phyloP scores from a whole-genome alignment of 306 rosid genomes.

The Lathyrus tuberosus region DNA sequence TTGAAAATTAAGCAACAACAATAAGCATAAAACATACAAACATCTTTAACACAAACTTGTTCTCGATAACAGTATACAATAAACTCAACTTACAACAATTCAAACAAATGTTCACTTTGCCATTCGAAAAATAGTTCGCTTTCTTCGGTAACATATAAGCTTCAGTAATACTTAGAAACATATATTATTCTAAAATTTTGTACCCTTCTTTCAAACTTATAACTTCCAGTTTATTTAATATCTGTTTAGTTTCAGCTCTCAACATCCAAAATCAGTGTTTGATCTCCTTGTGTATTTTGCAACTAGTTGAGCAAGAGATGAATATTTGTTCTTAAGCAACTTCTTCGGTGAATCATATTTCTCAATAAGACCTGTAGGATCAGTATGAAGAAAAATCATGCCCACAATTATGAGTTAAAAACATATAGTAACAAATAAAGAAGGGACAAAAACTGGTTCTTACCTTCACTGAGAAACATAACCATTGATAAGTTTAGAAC shows the following conservation, averaged over 20 bases:
- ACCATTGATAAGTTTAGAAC: too few species aligned
- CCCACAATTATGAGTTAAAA: not conserved
- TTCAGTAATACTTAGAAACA: not conserved
- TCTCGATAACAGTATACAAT: not conserved
- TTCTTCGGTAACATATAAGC: not conserved
- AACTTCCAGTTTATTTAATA: constrained; percentile 27
- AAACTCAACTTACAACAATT: not conserved
- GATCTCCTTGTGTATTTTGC: constrained; percentile 48
- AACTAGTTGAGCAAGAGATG: constrained; percentile 51
- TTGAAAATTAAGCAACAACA: too few species aligned
- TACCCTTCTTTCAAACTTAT: not conserved
- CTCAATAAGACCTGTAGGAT: constrained; percentile 42
- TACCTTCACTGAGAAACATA: constrained; percentile 61
- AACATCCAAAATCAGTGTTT: constrained; percentile 44
- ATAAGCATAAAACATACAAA: too few species aligned
- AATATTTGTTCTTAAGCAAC: constrained; percentile 47
- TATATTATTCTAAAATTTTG: not conserved
- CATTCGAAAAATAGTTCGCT: not conserved
- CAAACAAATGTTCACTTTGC: not conserved
- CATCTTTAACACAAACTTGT: not conserved
- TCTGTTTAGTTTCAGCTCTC: constrained; percentile 38
- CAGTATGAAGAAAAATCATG: constrained; percentile 29
- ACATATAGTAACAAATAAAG: not conserved
- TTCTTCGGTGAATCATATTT: constrained; percentile 49
- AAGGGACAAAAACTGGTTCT: not conserved